Evolutionary conservation across 2,329 filamentous ascomycete species (phyloP), one percentile per base, ranked within the genome.

Genomic region (Claviceps digitariae): DNA sequence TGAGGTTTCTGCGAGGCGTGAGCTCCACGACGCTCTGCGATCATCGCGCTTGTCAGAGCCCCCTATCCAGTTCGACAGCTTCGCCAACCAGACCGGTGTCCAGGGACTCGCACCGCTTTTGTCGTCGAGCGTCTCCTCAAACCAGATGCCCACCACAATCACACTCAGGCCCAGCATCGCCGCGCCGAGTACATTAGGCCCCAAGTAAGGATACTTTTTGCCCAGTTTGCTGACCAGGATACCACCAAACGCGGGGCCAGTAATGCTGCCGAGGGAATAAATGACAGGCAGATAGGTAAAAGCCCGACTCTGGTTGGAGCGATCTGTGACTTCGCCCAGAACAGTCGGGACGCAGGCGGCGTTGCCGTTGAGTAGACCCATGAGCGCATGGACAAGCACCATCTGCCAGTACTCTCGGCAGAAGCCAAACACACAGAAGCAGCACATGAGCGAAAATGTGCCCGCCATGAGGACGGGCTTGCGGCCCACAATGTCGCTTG

Each of bases 261-360:
- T 93, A 56, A 98, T 95, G 45, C 87, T 88, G 20, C 93, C 93
- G 36, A 98, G 74, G 4, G 91, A 91, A 68, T 98, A 98, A n/a
- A 97, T 84, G 41, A 97, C 86, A 0, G 93, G 93, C 44, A 98
- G 74, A 72, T 95, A 98, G 1, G 87, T 93, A 62, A 98, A 98
- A 0, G 90, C 93, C 52, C 80, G 79, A 63, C 88, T 93, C 74
- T 98, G 93, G 67, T 98, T 98, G 58, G 86, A 93, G 52, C 89
- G 82, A 65, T 97, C 90, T 1, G 93, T 98, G 51, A 98, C 86
- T 67, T 98, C 93, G 43, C 93, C 93, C 49, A 98, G 69, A 49
- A 91, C 95, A 0, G 93, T 96, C 8, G 89, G 91, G 15, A 98
- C 90, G 13, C 96, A 84, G 4, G 89, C 91, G 31, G 93, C 90